A percentile compares a stretch with the other conserved stretches of the same genome.
These are phyloP conservation scores for Cardamine occulta DNA, from an alignment of 345 rosid genomes.

Conservation along the genomic window DNA sequence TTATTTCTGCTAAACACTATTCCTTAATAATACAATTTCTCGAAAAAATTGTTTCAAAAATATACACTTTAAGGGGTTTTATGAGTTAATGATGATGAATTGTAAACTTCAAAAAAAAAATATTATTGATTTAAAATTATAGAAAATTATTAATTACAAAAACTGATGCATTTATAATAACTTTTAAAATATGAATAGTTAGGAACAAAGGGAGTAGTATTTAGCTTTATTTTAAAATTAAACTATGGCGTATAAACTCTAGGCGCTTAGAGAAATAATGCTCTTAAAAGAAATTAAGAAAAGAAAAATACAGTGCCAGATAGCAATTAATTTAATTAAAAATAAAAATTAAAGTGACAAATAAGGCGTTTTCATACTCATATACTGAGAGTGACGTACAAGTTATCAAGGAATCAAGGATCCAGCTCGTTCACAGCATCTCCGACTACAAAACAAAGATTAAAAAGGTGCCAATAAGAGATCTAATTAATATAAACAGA, in stretches of 20 bases:
- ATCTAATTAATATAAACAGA: constrained; percentile 12
- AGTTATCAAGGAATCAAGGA: constrained; percentile 16
- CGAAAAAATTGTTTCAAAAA: no score
- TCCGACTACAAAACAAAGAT: constrained; percentile 31
- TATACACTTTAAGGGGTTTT: no score
- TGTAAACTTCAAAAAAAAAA: no score
- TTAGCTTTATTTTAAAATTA: no score
- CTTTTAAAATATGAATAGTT: no score
- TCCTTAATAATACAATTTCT: no score
- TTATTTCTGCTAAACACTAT: no score
- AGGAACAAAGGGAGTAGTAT: no score
- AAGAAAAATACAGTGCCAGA: not conserved
- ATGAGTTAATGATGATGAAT: no score
- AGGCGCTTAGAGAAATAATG: not conserved
- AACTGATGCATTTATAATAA: no score
- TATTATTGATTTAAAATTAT: no score
- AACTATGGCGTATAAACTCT: not conserved
- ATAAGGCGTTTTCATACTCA: constrained; percentile 16
- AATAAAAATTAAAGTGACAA: not conserved
- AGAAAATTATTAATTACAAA: no score
- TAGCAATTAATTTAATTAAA: not conserved
- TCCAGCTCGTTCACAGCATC: constrained; percentile 28
- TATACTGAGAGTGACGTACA: constrained; percentile 29
- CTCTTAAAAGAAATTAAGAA: not conserved
- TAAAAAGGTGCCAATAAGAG: constrained; percentile 25